These are phyloP conservation scores for Hymenoscyphus scutula DNA, from an alignment of 2,329 filamentous ascomycete genomes.

Conservation along the genomic window DNA sequence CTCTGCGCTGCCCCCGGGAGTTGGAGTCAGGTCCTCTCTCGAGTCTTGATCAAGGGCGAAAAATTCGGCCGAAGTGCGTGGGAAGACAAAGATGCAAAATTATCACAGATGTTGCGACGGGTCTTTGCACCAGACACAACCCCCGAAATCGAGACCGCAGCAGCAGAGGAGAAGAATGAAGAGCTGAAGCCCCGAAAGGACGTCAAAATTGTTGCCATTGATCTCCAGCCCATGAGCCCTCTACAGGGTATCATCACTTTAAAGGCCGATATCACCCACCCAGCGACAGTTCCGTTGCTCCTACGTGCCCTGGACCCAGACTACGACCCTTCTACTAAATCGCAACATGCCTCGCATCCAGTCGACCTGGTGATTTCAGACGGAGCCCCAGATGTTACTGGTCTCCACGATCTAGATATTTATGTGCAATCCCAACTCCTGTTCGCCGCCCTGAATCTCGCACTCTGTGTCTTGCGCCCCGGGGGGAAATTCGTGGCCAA, in stretches of 20 bases:
- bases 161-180: constrained; percentile 26
- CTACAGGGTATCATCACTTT: constrained; percentile 89
- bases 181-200: constrained; percentile 54
- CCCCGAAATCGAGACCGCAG: constrained; percentile 35
- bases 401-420: constrained; percentile 94
- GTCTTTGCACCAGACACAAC: constrained; percentile 24
- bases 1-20: constrained; percentile 93
- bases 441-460: constrained; percentile 89
- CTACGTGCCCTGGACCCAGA: constrained; percentile 79
- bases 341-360: constrained; percentile 62
- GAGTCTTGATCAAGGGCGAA: constrained; percentile 90
- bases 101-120: constrained; percentile 59
- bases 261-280: constrained; percentile 95
- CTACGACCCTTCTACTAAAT: constrained; percentile 49
- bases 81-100: constrained; percentile 75
- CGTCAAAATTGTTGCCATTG: constrained; percentile 93
- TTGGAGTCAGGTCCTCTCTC: constrained; percentile 95
- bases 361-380: constrained; percentile 95
- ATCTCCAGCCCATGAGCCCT: constrained; percentile 92
- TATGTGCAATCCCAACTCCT: constrained; percentile 96
- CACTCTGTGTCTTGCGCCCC: constrained; percentile 85
- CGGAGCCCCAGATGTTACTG: constrained; percentile 93
- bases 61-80: constrained; percentile 82
- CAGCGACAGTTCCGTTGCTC: constrained; percentile 86
- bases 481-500: constrained; percentile 98